phyloP scores from a whole-genome alignment of 441 rosid species.

The Pelargonium citronellum region DNA sequence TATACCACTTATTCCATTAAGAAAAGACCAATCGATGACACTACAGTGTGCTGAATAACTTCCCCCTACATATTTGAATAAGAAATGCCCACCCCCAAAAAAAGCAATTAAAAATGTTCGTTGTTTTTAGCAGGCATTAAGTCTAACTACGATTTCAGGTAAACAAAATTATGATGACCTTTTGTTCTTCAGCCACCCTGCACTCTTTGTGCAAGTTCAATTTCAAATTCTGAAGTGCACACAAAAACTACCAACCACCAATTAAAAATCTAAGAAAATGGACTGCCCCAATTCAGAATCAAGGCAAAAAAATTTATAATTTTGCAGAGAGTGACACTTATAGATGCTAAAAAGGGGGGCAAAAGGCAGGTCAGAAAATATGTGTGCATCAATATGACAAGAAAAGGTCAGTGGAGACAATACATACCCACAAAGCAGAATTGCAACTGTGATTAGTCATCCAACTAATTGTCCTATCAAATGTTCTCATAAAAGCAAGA shows the following conservation, averaged over 20 bases:
- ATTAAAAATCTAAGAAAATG: not conserved
- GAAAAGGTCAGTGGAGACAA: not conserved
- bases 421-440: not conserved
- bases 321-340: not conserved
- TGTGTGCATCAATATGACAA: not conserved
- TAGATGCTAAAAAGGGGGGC: not conserved
- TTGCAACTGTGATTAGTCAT: not conserved
- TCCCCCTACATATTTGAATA: not conserved
- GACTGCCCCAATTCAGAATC: not conserved
- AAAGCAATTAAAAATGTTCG: not conserved
- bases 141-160: not conserved
- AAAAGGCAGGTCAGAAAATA: not conserved
- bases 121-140: not conserved
- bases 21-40: not conserved
- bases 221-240: not conserved
- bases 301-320: not conserved
- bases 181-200: not conserved
- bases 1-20: not conserved
- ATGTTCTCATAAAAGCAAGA: slow-evolving; percentile 1
- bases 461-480: not conserved
- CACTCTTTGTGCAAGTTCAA: not conserved
- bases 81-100: not conserved
- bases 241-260: not conserved
- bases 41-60: not conserved
- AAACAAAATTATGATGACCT: not conserved